A percentile compares a stretch with the other conserved stretches of the same genome.
These are phyloP conservation scores for Aspergillus steynii DNA, from an alignment of 495 filamentous ascomycete species.

Conservation along the genomic window DNA sequence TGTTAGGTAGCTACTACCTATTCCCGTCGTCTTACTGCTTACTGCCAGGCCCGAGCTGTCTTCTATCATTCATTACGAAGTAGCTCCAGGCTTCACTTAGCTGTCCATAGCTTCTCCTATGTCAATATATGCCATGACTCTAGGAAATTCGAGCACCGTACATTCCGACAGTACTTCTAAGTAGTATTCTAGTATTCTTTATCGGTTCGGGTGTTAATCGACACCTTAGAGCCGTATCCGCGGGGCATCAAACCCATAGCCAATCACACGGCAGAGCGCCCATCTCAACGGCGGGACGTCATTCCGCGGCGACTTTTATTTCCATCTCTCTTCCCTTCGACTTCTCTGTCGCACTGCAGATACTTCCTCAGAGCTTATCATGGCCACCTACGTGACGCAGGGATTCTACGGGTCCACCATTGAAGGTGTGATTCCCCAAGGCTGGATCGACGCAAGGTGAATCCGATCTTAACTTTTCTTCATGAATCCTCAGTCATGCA, in stretches of 20 bases:
- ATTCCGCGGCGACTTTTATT: not conserved
- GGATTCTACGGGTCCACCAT: slow-evolving; percentile 84
- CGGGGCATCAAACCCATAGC: not conserved
- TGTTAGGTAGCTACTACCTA: slow-evolving; percentile 11
- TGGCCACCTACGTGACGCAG: slow-evolving; percentile 54
- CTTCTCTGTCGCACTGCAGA: not conserved
- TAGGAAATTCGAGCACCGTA: not conserved
- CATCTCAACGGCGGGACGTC: not conserved
- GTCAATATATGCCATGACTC: not conserved
- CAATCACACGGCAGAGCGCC: not conserved
- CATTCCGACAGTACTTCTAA: not conserved
- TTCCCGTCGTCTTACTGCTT: not conserved
- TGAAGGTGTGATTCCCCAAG: slow-evolving; percentile 64
- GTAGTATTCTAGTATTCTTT: too few relatives aligned
- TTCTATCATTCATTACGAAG: not conserved
- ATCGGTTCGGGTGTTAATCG: not conserved
- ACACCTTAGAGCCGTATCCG: not conserved
- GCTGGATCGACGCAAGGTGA: slow-evolving; percentile 81
- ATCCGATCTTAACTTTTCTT: slow-evolving; percentile 14
- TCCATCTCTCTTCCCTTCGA: not conserved
- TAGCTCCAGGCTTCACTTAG: not conserved
- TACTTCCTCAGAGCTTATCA: slow-evolving; percentile 15
- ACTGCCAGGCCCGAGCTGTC: not conserved
- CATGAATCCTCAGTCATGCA: not conserved
- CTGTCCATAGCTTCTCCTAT: not conserved